phyloP scores from a whole-genome alignment of 2,329 filamentous ascomycete genomes.

The Fusarium xylarioides region DNA sequence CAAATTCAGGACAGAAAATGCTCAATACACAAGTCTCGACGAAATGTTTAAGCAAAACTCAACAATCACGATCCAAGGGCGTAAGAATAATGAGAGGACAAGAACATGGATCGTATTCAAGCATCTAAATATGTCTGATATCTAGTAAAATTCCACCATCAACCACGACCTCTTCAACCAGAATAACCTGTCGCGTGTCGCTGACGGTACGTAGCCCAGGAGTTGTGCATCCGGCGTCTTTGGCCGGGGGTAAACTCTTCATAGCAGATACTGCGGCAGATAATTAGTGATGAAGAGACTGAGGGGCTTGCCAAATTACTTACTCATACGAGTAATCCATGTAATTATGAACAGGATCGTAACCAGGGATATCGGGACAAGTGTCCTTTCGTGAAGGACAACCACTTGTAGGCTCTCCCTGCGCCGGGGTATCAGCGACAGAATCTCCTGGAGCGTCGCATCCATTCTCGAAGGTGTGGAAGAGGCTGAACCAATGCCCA shows the following conservation, averaged over 20 bases:
- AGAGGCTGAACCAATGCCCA: slow-evolving; percentile 1
- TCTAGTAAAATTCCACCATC: not conserved
- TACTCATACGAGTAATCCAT: slow-evolving; percentile 7
- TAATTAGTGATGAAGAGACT: not conserved
- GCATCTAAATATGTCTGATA: not conserved
- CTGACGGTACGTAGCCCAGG: not conserved
- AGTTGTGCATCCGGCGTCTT: not conserved
- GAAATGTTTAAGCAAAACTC: not conserved
- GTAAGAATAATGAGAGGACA: rapidly evolving
- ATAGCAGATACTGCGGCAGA: not conserved
- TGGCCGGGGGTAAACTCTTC: slow-evolving; percentile 2
- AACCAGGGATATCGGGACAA: not conserved
- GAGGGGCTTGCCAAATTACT: not conserved
- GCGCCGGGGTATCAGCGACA: not conserved
- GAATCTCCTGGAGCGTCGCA: not conserved
- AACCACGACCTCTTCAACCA: not conserved
- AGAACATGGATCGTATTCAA: not conserved
- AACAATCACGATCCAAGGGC: not conserved
- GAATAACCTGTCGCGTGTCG: not conserved
- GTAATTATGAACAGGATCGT: not conserved
- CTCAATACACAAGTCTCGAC: not conserved
- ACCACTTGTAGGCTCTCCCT: not conserved
- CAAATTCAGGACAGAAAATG: not conserved
- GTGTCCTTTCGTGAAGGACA: not conserved
- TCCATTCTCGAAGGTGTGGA: not conserved